Evolutionary conservation across 2,329 filamentous ascomycete genomes (phyloP), one percentile per base, ranked within the genome.

Genomic region (Incumbomyces delicatus): DNA sequence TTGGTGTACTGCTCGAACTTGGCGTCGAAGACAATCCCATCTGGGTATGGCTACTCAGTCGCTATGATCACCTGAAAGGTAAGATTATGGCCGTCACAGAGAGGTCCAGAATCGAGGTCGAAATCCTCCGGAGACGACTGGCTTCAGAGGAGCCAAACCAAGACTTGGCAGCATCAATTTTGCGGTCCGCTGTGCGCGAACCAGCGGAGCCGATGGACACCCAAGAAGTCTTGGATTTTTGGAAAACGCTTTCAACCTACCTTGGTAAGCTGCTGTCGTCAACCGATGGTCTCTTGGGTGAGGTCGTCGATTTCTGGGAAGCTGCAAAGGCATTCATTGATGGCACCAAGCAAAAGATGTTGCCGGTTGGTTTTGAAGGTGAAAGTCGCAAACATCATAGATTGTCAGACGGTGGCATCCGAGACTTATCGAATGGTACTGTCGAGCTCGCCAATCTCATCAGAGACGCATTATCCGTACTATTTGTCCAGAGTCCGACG

Each of bases 11-110:
- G 44, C 70, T 98, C n/a, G 90, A 98, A 63, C 72, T 98, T 16
- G 94, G 92, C 6, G 88, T 95, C 2, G 85, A 94, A 8, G 88
- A 96, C 50, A 98, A 94, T 58, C 92, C 92, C 1, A 94, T 98
- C 52, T 95, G 87, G 86, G 77, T 94, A 10, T 98, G 92, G 89
- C 78, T 98, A 20, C 71, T 90, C 46, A 95, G 87, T 59, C 81
- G 87, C 38, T 94, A 89, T 60, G 87, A 95, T 53, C 82, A 89
- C 59, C 73, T 98, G 47, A 95, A 92, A 65, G 81, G 81, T 53
- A 94, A 86, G 61, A 90, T 96, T 44, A 78, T 80, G 35, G 73
- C 77, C 0, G 84, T 82, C 12, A 87, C 87, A 44, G 88, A 96
- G 53, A 80, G 88, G n/a, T 83, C 85, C 44, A 86, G 85, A 61